A percentile compares a stretch with the other conserved stretches of the same genome.
Conservation (phyloP, 371 early-diverging fungal genomes). For the Apophysomyces sp. region DNA sequence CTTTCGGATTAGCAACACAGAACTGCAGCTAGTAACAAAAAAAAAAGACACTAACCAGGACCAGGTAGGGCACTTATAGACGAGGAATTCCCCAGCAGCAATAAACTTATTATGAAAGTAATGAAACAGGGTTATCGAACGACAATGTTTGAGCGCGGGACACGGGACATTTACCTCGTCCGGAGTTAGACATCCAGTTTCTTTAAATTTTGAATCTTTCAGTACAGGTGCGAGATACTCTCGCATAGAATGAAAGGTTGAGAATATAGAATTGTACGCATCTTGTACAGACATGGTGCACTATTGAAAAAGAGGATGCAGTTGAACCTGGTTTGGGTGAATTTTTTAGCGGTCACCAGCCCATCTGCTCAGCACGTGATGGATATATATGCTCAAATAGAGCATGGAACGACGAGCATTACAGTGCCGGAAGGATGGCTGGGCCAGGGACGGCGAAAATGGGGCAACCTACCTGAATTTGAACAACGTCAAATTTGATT, state of each 20-base stretch:
- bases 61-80: slow-evolving; percentile 99
- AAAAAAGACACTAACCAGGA: slow-evolving; percentile 63
- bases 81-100: slow-evolving; percentile 95
- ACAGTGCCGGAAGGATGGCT: too few relatives aligned
- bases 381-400: too few relatives aligned
- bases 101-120: slow-evolving; percentile 67
- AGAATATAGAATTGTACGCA: slow-evolving; percentile 49
- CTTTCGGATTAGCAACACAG: neutral
- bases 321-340: too few relatives aligned
- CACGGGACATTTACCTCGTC: slow-evolving; percentile 79
- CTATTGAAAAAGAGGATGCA: neutral
- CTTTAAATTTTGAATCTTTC: slow-evolving; percentile 92
- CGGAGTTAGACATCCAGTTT: slow-evolving; percentile 92
- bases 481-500: too few relatives aligned
- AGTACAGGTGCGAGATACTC: slow-evolving; percentile 95
- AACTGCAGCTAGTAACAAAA: neutral
- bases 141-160: neutral
- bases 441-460: too few relatives aligned
- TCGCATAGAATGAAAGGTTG: slow-evolving; percentile 47
- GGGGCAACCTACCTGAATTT: too few relatives aligned
- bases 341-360: too few relatives aligned
- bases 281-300: slow-evolving; percentile 44
- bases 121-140: neutral
- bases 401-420: too few relatives aligned
- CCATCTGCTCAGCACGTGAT: too few relatives aligned